Percentiles rank a stretch among this genome's conserved stretches.
phyloP scores from a whole-genome alignment of 2,329 filamentous ascomycete genomes.

The Scedosporium boydii region DNA sequence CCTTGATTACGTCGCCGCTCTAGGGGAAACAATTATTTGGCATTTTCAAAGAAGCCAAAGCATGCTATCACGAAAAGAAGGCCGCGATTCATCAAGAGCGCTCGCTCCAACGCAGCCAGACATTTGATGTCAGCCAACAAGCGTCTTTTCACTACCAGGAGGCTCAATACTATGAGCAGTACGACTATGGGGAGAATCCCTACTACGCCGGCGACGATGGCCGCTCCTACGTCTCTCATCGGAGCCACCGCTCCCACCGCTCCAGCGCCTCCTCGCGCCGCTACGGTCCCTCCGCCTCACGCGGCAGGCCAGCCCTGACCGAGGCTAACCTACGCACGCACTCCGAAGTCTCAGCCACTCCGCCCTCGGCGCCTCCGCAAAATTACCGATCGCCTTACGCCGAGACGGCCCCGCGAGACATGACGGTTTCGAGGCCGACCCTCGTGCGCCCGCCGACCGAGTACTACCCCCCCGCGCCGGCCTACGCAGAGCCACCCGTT shows the following conservation, averaged over 20 bases:
- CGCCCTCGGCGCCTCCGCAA: conserved; percentile 33
- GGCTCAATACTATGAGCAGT: conserved; percentile 18
- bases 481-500: not conserved
- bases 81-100: conserved; percentile 64
- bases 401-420: conserved; percentile 26
- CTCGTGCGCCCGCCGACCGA: conserved; percentile 23
- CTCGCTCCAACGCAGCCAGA: conserved; percentile 51
- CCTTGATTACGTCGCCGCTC: no score
- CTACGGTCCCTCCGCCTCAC: conserved; percentile 15
- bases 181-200: conserved; percentile 10
- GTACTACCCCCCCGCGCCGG: conserved; percentile 7
- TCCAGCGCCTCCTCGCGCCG: conserved; percentile 15
- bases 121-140: conserved; percentile 27
- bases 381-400: conserved; percentile 28
- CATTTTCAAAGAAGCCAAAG: conserved; percentile 86
- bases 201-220: conserved; percentile 23
- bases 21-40: conserved; percentile 83
- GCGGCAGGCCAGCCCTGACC: conserved; percentile 34
- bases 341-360: conserved; percentile 40
- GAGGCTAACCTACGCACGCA: conserved; percentile 41
- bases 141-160: conserved; percentile 9
- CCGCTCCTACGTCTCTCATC: conserved; percentile 28
- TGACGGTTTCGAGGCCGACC: conserved; percentile 16
- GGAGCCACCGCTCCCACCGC: conserved; percentile 25
- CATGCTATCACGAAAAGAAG: conserved; percentile 81